These are phyloP conservation scores for Phaeosphaeria sp. DNA, from an alignment of 2,329 filamentous ascomycete species.

Conservation along the genomic window DNA sequence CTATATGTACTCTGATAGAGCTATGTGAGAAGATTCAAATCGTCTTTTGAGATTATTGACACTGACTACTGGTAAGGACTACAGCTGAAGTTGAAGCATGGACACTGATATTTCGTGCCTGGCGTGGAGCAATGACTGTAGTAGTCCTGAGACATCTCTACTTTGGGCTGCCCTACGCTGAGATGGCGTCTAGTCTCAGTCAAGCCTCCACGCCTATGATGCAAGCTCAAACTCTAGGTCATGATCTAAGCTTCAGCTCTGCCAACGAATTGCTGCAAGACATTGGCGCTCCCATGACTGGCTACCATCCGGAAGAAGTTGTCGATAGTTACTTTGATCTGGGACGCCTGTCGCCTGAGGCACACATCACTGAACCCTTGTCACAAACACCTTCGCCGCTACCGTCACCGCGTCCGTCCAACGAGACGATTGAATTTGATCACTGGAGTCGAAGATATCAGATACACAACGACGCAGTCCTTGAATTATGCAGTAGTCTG, in stretches of 20 bases:
- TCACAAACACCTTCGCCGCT: slow-evolving; percentile 24
- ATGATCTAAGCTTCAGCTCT: slow-evolving; percentile 4
- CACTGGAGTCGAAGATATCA: slow-evolving; percentile 26
- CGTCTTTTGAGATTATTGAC: not conserved
- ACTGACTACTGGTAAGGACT: not conserved
- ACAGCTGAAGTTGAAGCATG: slow-evolving; percentile 5
- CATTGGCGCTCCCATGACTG: slow-evolving; percentile 1
- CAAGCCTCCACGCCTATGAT: slow-evolving; percentile 12
- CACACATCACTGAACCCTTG: slow-evolving; percentile 8
- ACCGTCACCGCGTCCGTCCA: slow-evolving; percentile 11
- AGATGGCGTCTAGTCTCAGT: slow-evolving; percentile 1
- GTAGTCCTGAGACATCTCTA: slow-evolving; percentile 26
- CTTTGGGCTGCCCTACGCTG: slow-evolving; percentile 23
- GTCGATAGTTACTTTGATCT: not conserved
- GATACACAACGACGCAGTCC: slow-evolving; percentile 27
- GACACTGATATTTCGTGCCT: slow-evolving; percentile 11
- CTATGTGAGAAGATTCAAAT: slow-evolving; percentile 10
- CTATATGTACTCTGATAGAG: slow-evolving; percentile 5
- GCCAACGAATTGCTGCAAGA: slow-evolving; percentile 11
- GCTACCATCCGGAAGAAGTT: slow-evolving; percentile 6
- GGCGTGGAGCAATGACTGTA: slow-evolving; percentile 26
- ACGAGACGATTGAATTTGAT: slow-evolving; percentile 11
- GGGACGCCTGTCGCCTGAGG: slow-evolving; percentile 13
- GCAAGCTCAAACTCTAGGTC: not conserved
- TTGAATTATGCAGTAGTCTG: slow-evolving; percentile 11